phyloP scores from a whole-genome alignment of 495 filamentous ascomycete genomes.

The Daldinia decipiens region DNA sequence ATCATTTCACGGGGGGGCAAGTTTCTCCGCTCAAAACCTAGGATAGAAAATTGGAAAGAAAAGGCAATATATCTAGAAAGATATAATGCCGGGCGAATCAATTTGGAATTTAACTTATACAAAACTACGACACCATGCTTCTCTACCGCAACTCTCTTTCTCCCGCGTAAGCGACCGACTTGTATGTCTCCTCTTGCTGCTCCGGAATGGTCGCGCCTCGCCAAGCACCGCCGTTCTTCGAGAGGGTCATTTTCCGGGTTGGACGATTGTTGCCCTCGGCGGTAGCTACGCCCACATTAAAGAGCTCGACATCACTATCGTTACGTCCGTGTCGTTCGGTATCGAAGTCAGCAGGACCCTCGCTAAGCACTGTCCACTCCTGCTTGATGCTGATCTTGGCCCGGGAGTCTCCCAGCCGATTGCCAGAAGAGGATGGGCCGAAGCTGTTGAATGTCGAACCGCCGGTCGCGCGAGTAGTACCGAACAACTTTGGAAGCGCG shows the following conservation, averaged over 20 bases:
- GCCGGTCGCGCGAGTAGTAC: slow-evolving; percentile 28
- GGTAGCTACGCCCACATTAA: slow-evolving; percentile 8
- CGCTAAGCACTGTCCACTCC: slow-evolving; percentile 41
- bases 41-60: background rate
- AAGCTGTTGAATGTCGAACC: slow-evolving; percentile 33
- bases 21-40: background rate
- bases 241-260: slow-evolving; percentile 37
- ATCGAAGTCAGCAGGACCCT: slow-evolving; percentile 7
- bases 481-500: slow-evolving; percentile 41
- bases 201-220: slow-evolving; percentile 25
- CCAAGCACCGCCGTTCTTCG: slow-evolving; percentile 35
- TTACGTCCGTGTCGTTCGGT: slow-evolving; percentile 2
- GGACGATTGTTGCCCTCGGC: background rate
- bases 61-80: slow-evolving; percentile 19
- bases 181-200: slow-evolving; percentile 21
- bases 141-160: slow-evolving; percentile 24
- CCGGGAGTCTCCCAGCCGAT: slow-evolving; percentile 20
- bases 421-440: slow-evolving; percentile 18
- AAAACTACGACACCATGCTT: background rate
- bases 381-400: slow-evolving; percentile 37
- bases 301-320: slow-evolving; percentile 35
- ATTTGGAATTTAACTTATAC: background rate
- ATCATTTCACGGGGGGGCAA: background rate
- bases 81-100: slow-evolving; percentile 14
- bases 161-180: slow-evolving; percentile 16